These are phyloP conservation scores for Penicillium soppii DNA, from an alignment of 495 filamentous ascomycete species.

Conservation along the genomic window DNA sequence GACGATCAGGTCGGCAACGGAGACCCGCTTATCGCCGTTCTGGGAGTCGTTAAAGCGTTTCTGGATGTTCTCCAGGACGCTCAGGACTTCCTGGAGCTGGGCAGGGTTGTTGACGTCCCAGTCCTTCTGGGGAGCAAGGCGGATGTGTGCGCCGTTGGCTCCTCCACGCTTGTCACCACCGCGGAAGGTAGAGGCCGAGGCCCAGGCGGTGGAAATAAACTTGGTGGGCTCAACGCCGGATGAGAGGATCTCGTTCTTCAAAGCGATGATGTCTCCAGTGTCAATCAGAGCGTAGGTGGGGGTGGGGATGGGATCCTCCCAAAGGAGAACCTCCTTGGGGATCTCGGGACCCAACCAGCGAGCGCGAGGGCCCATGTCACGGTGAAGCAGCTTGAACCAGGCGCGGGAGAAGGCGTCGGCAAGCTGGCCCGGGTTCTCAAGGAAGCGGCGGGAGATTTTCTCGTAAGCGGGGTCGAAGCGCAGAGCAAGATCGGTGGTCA, in stretches of 20 bases:
- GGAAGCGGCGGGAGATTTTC: conserved; percentile 68
- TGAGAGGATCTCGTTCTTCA: conserved; percentile 65
- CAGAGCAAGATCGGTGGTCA: conserved; percentile 69
- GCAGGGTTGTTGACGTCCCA: conserved; percentile 69
- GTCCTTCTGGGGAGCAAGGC: conserved; percentile 64
- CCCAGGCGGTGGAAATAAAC: conserved; percentile 64
- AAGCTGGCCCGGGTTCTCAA: conserved; percentile 63
- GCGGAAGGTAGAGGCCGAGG: conserved; percentile 70
- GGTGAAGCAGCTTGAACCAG: conserved; percentile 78
- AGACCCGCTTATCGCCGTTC: conserved; percentile 62
- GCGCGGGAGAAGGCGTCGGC: conserved; percentile 64
- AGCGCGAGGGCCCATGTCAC: conserved; percentile 66
- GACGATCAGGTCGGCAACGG: conserved; percentile 70
- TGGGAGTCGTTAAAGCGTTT: conserved; percentile 55
- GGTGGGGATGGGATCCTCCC: conserved; percentile 65
- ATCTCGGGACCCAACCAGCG: conserved; percentile 71
- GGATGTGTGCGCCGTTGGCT: conserved; percentile 72
- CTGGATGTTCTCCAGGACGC: conserved; percentile 60
- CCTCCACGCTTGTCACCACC: conserved; percentile 74
- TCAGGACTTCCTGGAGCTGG: conserved; percentile 56
- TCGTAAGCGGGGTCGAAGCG: conserved; percentile 68
- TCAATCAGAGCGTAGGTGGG: conserved; percentile 55
- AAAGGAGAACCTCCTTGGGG: conserved; percentile 58
- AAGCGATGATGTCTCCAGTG: conserved; percentile 52
- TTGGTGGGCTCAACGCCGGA: conserved; percentile 53